Evolutionary conservation across 2,329 filamentous ascomycete genomes (phyloP), one percentile per base, ranked within the genome.

Genomic region (Alternaria sp.): DNA sequence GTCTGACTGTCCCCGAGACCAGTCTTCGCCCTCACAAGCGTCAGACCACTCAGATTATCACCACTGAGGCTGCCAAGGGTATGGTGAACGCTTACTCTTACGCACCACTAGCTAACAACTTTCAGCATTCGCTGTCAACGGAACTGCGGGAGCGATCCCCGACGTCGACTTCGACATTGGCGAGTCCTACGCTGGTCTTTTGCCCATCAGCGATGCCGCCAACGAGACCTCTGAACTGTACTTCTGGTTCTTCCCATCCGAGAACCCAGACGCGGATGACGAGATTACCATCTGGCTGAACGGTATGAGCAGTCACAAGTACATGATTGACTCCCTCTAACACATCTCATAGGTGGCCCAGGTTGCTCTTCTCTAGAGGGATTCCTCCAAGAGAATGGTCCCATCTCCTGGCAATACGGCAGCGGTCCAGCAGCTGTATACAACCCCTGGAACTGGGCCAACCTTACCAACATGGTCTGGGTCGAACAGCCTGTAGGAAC

Each of bases 401-500:
- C 81, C 1, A 69, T 85, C 57, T 70, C 80, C 2, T 84, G 83
- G 83, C 82, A 83, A 46, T 84, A 80, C 21, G 79, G 78, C 23
- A 82, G 68, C 4, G 70, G 70, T 65, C 76, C 71, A 61, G 63
- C 71, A 15, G 79, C 82, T 1, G 78, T 83, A 0, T 76, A 79
- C 61, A 84, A 84, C 62, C 79, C 81, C 0, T 84, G 77, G 74
- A 77, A 79, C 30, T 84, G 81, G 81, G 75, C 87, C 63, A 60
- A 65, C 28, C 47, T 95, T 36, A 91, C 91, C 57, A 93, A 94
- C 77, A 87, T 94, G 72, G 82, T 96, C 50, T 96, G 89, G 87
- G 85, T 91, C 9, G 91, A 92, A 71, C 90, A 92, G 74, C 89
- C 88, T 1, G 82, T 87, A 12, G 85, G 85, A 28, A 91, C 90